A percentile compares a stretch with the other conserved stretches of the same genome.
These are phyloP conservation scores for Coprinopsis marcescibilis DNA, from an alignment of 768 basidiomycete genomes.

Conservation along the genomic window DNA sequence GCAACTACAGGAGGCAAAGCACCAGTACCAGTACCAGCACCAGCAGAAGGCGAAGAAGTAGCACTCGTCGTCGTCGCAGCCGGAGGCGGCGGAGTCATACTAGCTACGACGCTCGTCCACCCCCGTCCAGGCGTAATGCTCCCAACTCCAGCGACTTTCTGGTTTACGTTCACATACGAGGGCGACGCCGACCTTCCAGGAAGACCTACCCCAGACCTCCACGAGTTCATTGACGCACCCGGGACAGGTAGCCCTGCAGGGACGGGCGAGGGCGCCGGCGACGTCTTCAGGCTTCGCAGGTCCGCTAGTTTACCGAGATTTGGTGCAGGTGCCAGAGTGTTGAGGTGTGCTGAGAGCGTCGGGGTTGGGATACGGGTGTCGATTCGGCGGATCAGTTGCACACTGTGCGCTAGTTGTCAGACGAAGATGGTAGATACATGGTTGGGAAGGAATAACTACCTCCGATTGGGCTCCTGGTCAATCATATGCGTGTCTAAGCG, in stretches of 20 bases:
- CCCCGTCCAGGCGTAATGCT: not conserved
- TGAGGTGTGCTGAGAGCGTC: conserved; percentile 48
- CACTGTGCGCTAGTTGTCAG: conserved; percentile 33
- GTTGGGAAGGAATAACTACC: conserved; percentile 26
- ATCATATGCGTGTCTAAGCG: conserved; percentile 82
- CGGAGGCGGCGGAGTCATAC: not conserved
- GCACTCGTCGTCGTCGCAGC: not conserved
- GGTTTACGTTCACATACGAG: conserved; percentile 4
- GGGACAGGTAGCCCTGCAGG: not conserved
- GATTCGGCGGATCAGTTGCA: conserved; percentile 74
- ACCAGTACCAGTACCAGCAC: no score
- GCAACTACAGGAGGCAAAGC: no score
- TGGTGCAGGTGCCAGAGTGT: conserved; percentile 24
- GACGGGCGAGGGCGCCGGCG: not conserved
- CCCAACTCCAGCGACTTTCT: not conserved
- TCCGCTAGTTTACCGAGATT: conserved; percentile 59
- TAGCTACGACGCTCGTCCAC: not conserved
- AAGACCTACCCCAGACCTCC: not conserved
- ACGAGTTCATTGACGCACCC: not conserved
- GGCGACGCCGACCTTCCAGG: not conserved
- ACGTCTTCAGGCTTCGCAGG: conserved; percentile 30
- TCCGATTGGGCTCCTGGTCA: conserved; percentile 85
- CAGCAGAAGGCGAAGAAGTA: not conserved
- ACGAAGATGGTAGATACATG: not conserved
- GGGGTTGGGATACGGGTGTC: conserved; percentile 78